Conservation (phyloP, 139 green algal genomes). For the Yamagishiella unicocca region DNA sequence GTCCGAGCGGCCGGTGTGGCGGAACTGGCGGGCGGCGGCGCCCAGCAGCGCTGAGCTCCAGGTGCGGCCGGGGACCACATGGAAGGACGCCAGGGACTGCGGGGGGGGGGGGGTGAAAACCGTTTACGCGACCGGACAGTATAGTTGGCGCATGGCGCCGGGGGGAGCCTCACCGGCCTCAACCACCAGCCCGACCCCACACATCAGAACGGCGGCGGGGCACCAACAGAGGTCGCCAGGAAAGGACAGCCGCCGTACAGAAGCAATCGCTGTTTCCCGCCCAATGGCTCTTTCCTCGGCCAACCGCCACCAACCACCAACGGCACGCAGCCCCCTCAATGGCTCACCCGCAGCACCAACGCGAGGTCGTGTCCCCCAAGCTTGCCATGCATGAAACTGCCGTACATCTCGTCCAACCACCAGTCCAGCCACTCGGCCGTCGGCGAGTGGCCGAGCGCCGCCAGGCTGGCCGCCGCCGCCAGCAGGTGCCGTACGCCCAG, state of each 20-base stretch:
- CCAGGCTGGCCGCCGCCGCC: not conserved
- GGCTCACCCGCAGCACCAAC: not conserved
- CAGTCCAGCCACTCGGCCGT: not conserved
- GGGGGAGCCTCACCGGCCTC: too few species aligned
- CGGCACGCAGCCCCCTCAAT: not conserved
- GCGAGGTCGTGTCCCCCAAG: constrained; percentile 11
- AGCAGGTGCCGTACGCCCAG: constrained; percentile 30
- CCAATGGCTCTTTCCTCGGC: not conserved
- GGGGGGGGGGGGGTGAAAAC: not conserved
- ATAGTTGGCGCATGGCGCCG: too few species aligned
- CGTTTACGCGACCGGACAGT: too few species aligned
- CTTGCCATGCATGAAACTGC: not conserved
- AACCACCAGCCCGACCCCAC: too few species aligned
- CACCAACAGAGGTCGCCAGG: not conserved
- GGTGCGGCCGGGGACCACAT: not conserved
- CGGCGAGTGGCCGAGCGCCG: constrained; percentile 1
- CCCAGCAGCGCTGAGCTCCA: constrained; percentile 12
- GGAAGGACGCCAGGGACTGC: constrained; percentile 9
- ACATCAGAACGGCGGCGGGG: too few species aligned
- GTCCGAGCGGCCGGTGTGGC: not conserved
- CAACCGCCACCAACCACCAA: not conserved
- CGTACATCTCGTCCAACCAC: constrained; percentile 45
- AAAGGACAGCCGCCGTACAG: not conserved
- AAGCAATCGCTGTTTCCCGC: not conserved
- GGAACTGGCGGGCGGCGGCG: not conserved